Evolutionary conservation across 2,329 filamentous ascomycete genomes (phyloP).

Genomic region (Bipolaris oryzae): DNA sequence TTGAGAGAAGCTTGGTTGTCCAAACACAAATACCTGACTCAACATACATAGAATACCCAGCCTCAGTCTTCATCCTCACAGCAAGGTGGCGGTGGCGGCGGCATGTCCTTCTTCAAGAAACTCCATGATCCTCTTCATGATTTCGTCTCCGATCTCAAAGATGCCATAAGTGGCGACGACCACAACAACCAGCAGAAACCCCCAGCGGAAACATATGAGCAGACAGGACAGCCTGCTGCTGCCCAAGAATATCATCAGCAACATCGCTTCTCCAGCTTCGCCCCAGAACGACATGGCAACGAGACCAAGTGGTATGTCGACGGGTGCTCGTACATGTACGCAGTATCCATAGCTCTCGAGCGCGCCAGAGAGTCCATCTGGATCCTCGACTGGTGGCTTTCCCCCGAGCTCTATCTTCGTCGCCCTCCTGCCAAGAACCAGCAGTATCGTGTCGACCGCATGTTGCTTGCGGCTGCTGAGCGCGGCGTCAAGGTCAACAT

Average conservation of each 20-base stretch:
- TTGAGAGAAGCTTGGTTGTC: background rate
- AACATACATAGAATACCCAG: conserved; percentile 25
- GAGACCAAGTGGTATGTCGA: conserved; percentile 87
- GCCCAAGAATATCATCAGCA: conserved; percentile 51
- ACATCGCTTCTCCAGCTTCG: conserved; percentile 68
- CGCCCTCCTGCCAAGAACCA: conserved; percentile 82
- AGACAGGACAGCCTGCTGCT: conserved; percentile 30
- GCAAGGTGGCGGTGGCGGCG: conserved; percentile 32
- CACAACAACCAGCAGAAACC: conserved; percentile 50
- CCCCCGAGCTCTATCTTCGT: conserved; percentile 84
- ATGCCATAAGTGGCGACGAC: conserved; percentile 54
- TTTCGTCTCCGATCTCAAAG: conserved; percentile 58
- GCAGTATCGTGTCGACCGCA: conserved; percentile 79
- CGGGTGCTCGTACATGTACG: conserved; percentile 70
- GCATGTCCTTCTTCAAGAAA: conserved; percentile 59
- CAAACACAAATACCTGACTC: conserved; percentile 2
- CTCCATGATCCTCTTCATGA: conserved; percentile 60
- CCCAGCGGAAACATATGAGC: conserved; percentile 37
- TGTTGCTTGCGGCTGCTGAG: conserved; percentile 81
- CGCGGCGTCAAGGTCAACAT: conserved; percentile 83
- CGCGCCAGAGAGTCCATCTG: conserved; percentile 77
- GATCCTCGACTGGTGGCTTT: conserved; percentile 90
- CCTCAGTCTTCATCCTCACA: conserved; percentile 34
- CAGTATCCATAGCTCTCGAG: conserved; percentile 79
- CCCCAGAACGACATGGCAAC: conserved; percentile 72